phyloP scores from a whole-genome alignment of 23 red algal genomes.

The Gracilaria vermiculophylla region DNA sequence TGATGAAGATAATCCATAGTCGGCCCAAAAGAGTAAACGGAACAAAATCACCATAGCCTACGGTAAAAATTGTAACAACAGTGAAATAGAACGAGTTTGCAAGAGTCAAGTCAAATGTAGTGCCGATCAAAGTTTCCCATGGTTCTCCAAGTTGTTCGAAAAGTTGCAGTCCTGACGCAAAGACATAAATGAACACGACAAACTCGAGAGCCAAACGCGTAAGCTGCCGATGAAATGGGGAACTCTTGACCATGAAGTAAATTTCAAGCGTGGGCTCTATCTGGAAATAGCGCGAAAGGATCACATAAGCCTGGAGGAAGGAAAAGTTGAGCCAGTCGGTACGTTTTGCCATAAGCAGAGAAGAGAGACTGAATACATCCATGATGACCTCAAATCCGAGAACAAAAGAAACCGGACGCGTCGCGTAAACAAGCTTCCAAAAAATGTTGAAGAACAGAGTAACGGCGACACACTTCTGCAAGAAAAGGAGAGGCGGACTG shows the following conservation, averaged over 20 bases:
- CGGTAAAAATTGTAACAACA: constrained; percentile 75
- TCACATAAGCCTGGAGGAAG: constrained; percentile 76
- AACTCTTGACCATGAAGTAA: constrained; percentile 51
- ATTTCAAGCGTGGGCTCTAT: constrained; percentile 59
- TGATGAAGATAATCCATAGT: constrained; percentile 74
- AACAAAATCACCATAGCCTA: constrained; percentile 86
- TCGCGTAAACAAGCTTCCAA: constrained; percentile 1
- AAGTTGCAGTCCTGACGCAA: constrained; percentile 69
- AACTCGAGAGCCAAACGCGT: constrained; percentile 57
- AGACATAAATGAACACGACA: constrained; percentile 75
- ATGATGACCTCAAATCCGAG: constrained; percentile 29
- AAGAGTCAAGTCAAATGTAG: constrained; percentile 68
- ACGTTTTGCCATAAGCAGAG: constrained; percentile 46
- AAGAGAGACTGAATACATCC: constrained; percentile 62
- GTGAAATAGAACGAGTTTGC: constrained; percentile 82
- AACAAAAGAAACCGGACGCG: constrained; percentile 24
- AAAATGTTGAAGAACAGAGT: constrained; percentile 29
- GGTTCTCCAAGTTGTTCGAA: constrained; percentile 71
- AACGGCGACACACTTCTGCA: constrained; percentile 18
- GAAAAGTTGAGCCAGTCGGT: constrained; percentile 73
- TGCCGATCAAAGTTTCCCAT: constrained; percentile 43
- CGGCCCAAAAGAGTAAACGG: constrained; percentile 75
- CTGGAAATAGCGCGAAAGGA: constrained; percentile 56
- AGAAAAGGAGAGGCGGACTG: constrained; percentile 3
- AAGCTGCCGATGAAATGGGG: constrained; percentile 34